Conservation (phyloP, 2,329 filamentous ascomycete species). For the Aspergillus quadrilineatus region DNA sequence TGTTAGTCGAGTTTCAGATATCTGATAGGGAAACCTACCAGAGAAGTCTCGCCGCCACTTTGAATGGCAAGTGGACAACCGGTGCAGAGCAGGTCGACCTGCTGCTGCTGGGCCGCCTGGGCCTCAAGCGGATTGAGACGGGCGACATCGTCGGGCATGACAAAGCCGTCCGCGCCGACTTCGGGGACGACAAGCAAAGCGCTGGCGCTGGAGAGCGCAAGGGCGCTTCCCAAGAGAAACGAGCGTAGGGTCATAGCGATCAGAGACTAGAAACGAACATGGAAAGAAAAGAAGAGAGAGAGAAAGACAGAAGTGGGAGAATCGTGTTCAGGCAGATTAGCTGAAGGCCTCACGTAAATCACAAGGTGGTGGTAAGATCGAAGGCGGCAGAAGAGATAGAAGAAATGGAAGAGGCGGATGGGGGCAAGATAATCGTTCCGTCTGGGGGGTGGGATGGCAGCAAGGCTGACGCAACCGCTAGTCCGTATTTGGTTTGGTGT, state of each 20-base stretch:
- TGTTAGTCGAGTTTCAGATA: background rate
- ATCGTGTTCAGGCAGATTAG: background rate
- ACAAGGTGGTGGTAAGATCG: slow-evolving; percentile 3
- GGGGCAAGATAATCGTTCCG: background rate
- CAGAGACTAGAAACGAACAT: slow-evolving; percentile 2
- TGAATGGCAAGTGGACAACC: slow-evolving; percentile 42
- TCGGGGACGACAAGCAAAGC: slow-evolving; percentile 43
- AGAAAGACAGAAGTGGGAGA: background rate
- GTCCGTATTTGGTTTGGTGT: background rate
- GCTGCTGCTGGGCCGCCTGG: slow-evolving; percentile 27
- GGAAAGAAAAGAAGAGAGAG: slow-evolving; percentile 16
- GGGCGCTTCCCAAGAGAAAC: slow-evolving; percentile 34
- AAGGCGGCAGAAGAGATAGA: background rate
- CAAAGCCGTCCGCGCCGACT: slow-evolving; percentile 25
- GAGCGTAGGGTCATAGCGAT: slow-evolving; percentile 38
- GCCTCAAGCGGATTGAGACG: slow-evolving; percentile 27
- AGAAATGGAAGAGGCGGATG: background rate
- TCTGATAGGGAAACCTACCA: slow-evolving; percentile 32
- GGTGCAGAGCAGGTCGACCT: slow-evolving; percentile 36
- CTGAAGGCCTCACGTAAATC: background rate
- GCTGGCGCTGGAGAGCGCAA: slow-evolving; percentile 36
- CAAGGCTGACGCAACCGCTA: slow-evolving; percentile 12
- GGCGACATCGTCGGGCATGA: slow-evolving; percentile 25
- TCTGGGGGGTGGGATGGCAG: background rate
- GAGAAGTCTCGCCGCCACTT: slow-evolving; percentile 35